phyloP scores from a whole-genome alignment of 2,329 filamentous ascomycete species.

The Chaetomium sp. region DNA sequence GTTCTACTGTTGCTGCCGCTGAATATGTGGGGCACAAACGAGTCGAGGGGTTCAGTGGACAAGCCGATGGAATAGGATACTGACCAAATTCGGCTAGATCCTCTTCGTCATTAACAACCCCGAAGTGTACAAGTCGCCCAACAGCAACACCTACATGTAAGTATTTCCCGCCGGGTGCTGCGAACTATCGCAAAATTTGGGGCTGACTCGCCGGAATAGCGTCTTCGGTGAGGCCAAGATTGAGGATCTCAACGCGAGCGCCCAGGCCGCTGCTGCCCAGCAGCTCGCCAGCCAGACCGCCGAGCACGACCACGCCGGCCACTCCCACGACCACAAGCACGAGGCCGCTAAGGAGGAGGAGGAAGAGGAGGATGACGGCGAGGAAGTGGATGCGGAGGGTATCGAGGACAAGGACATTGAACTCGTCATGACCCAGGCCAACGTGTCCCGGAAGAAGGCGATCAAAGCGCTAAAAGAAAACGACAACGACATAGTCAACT shows the following conservation, averaged over 20 bases:
- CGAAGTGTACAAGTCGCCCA: slow-evolving; percentile 98
- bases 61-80: background rate
- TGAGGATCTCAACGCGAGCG: slow-evolving; percentile 97
- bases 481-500: slow-evolving; percentile 99
- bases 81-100: slow-evolving; percentile 53
- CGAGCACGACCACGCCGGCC: slow-evolving; percentile 61
- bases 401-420: slow-evolving; percentile 99
- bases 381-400: slow-evolving; percentile 90
- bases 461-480: slow-evolving; percentile 99
- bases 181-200: background rate
- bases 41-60: background rate
- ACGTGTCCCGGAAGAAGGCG: slow-evolving; percentile 94
- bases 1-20: background rate
- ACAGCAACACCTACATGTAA: slow-evolving; percentile 99
- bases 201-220: slow-evolving; percentile 40
- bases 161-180: slow-evolving; percentile 29
- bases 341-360: slow-evolving; percentile 68
- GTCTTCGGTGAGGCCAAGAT: slow-evolving; percentile 99
- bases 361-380: slow-evolving; percentile 86
- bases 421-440: slow-evolving; percentile 96
- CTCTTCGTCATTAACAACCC: slow-evolving; percentile 99
- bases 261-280: slow-evolving; percentile 90
- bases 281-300: slow-evolving; percentile 76
- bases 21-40: slow-evolving; percentile 5
- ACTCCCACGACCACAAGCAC: slow-evolving; percentile 57